Evolutionary conservation across 805 yeast species (phyloP).

Genomic region (Myxozyma neglecta): DNA sequence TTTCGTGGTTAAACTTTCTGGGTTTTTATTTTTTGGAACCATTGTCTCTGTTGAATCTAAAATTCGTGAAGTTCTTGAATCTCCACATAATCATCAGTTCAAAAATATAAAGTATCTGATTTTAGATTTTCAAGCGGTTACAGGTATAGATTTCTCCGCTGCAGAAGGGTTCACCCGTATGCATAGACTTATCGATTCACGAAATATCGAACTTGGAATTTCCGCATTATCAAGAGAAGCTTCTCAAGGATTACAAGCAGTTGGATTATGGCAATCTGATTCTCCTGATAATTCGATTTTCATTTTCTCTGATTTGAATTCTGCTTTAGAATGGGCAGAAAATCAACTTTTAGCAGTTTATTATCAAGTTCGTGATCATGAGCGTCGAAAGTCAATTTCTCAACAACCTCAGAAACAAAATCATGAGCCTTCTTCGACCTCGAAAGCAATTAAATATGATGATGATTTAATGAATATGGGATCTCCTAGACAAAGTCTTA

Average conservation of each 20-base stretch:
- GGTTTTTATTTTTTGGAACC: constrained; percentile 91
- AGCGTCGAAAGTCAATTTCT: neutral
- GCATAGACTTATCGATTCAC: constrained; percentile 70
- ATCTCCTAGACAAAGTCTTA: constrained; percentile 15
- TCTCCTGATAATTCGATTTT: constrained; percentile 49
- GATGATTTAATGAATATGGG: constrained; percentile 1
- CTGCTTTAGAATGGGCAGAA: constrained; percentile 96
- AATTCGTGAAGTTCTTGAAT: constrained; percentile 62
- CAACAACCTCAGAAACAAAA: neutral
- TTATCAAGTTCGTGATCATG: constrained; percentile 44
- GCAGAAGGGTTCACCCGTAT: constrained; percentile 93
- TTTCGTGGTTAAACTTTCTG: constrained; percentile 80
- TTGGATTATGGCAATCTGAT: constrained; percentile 67
- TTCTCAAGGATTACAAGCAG: constrained; percentile 72
- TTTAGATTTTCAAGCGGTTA: constrained; percentile 80
- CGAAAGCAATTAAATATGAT: neutral
- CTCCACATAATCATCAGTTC: constrained; percentile 49
- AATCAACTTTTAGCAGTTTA: constrained; percentile 75
- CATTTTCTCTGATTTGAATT: constrained; percentile 75
- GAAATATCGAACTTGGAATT: constrained; percentile 67
- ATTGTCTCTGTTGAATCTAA: constrained; percentile 85
- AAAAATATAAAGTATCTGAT: constrained; percentile 65
- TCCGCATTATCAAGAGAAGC: constrained; percentile 72
- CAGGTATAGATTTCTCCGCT: constrained; percentile 84
- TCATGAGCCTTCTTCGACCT: neutral